Evolutionary conservation across 2,329 filamentous ascomycete genomes (phyloP).

Genomic region (Akanthomyces muscarius): DNA sequence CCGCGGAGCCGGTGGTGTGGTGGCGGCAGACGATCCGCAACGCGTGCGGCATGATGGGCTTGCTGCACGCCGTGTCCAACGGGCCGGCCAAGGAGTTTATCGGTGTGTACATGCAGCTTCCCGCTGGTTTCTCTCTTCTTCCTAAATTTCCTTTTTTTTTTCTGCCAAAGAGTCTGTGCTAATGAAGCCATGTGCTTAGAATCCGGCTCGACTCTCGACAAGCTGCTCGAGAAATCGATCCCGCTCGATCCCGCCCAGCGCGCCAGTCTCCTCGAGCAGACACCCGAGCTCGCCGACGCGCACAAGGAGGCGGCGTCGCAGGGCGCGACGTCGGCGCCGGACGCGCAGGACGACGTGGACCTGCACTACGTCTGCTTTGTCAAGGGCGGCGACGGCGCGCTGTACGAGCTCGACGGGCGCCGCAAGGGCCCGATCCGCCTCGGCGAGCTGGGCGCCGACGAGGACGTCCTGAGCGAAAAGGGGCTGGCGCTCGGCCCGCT

Average conservation of each 20-base stretch:
- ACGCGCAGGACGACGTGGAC: conserved; percentile 77
- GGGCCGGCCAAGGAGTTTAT: conserved; percentile 64
- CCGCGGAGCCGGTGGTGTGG: conserved; percentile 77
- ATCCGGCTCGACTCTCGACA: conserved; percentile 53
- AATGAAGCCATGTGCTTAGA: conserved; percentile 29
- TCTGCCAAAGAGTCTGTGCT: background rate
- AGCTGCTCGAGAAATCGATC: conserved; percentile 65
- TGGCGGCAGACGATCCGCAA: conserved; percentile 94
- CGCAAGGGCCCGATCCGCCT: conserved; percentile 53
- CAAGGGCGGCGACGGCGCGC: conserved; percentile 61
- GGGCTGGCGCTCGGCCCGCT: conserved; percentile 67
- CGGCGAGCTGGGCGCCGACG: conserved; percentile 52
- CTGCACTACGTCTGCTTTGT: conserved; percentile 96
- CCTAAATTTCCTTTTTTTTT: too few relatives aligned
- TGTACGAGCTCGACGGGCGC: conserved; percentile 60
- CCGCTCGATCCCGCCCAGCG: conserved; percentile 63
- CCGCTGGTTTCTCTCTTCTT: too few relatives aligned
- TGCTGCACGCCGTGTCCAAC: conserved; percentile 80
- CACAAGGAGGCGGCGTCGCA: conserved; percentile 72
- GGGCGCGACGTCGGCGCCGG: conserved; percentile 76
- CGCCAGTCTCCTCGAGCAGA: conserved; percentile 72
- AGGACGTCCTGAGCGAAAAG: conserved; percentile 71
- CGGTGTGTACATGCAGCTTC: conserved; percentile 30
- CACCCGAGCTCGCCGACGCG: conserved; percentile 68
- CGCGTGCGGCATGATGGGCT: conserved; percentile 84